phyloP scores from a whole-genome alignment of 2,329 filamentous ascomycete species.

The Aspergillus bombycis region DNA sequence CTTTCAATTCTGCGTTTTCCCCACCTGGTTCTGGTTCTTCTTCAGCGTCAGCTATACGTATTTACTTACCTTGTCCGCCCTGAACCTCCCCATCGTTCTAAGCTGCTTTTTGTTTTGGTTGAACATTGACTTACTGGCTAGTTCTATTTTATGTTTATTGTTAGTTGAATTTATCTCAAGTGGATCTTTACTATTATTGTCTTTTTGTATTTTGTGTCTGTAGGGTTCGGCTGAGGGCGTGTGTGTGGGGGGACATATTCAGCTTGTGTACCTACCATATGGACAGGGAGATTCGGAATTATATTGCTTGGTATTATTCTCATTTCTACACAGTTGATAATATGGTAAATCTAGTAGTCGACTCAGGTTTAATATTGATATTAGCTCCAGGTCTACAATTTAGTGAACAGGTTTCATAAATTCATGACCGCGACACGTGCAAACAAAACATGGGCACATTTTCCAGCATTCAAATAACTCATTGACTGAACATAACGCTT shows the following conservation, averaged over 20 bases:
- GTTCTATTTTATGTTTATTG: background rate
- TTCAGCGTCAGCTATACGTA: background rate
- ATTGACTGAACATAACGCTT: background rate
- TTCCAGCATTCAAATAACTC: background rate
- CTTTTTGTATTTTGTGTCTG: background rate
- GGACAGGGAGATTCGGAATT: background rate
- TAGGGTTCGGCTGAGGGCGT: background rate
- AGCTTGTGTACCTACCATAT: background rate
- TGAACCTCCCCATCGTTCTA: background rate
- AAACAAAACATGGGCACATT: background rate
- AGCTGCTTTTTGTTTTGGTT: background rate
- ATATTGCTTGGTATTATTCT: background rate
- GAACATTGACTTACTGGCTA: conserved; percentile 3
- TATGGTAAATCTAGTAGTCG: background rate
- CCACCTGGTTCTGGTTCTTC: background rate
- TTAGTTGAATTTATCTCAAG: background rate
- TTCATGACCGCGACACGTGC: background rate
- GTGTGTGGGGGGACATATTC: background rate
- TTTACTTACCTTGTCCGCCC: background rate
- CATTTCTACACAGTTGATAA: background rate
- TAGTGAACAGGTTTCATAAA: background rate
- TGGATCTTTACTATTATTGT: background rate
- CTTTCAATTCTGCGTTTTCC: background rate
- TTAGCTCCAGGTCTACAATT: background rate
- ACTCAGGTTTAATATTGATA: background rate